Evolutionary conservation across 176 grass and related monocot species (phyloP).

Genomic region (Oryza rufipogon): DNA sequence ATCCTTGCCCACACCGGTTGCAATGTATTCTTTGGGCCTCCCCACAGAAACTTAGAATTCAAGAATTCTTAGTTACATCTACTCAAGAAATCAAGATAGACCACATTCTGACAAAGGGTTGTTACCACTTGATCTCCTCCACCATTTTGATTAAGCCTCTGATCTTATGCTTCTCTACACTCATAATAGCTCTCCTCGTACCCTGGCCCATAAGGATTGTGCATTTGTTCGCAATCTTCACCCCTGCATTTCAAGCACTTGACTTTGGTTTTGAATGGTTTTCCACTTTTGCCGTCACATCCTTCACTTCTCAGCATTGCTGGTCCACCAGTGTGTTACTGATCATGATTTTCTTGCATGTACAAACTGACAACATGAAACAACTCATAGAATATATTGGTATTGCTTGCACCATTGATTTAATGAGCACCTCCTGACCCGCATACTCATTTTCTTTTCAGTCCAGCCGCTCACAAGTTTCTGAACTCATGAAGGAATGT

Average conservation of each 20-base stretch:
- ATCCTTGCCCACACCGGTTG: neutral
- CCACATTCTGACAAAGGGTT: neutral
- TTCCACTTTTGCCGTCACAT: neutral
- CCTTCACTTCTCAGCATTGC: neutral
- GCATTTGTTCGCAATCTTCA: neutral
- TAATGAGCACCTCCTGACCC: neutral
- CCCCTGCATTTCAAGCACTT: neutral
- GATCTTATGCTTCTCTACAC: neutral
- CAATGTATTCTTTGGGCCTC: neutral
- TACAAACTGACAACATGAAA: neutral
- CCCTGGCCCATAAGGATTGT: neutral
- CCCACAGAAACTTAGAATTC: no score
- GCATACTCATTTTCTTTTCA: neutral
- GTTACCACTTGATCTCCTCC: neutral
- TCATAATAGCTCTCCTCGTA: neutral
- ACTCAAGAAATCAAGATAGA: neutral
- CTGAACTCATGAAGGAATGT: neutral
- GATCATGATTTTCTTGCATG: neutral
- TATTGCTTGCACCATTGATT: neutral
- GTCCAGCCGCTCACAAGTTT: neutral
- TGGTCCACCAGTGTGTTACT: neutral
- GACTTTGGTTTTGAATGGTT: neutral
- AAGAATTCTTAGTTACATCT: no score
- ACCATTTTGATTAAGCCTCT: neutral
- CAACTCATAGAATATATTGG: neutral